Conservation (phyloP, 371 early-diverging fungal genomes). For the Rhizopus arrhizus region DNA sequence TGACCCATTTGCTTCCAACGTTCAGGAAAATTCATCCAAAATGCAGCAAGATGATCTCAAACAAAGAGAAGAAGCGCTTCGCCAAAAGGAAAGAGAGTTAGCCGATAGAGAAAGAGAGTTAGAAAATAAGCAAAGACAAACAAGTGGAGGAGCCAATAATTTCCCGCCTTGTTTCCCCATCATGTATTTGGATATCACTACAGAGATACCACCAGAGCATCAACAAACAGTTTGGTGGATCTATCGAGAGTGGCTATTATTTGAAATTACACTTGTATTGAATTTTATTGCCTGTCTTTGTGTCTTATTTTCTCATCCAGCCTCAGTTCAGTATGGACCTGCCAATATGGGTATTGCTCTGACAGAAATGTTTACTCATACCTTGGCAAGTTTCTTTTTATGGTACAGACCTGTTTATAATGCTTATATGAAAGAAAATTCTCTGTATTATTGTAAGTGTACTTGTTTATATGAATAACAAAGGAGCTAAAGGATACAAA, state of each 20-base stretch:
- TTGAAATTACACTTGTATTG: constrained; percentile 70
- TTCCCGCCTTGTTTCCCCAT: constrained; percentile 85
- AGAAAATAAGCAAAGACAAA: constrained; percentile 30
- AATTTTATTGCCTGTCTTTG: constrained; percentile 81
- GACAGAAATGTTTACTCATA: constrained; percentile 78
- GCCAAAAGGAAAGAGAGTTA: constrained; percentile 66
- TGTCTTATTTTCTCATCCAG: constrained; percentile 68
- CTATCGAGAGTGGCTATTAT: constrained; percentile 79
- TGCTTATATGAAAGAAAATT: constrained; percentile 86
- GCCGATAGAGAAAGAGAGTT: constrained; percentile 68
- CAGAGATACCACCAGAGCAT: constrained; percentile 73
- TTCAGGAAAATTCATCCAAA: constrained; percentile 3
- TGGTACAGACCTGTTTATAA: constrained; percentile 92
- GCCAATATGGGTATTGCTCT: constrained; percentile 78
- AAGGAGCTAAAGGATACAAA: background rate
- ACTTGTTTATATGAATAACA: background rate
- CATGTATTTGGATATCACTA: constrained; percentile 77
- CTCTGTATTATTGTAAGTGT: constrained; percentile 79
- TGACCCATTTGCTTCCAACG: constrained; percentile 32
- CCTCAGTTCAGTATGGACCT: constrained; percentile 68
- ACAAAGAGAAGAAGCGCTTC: constrained; percentile 63
- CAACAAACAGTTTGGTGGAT: constrained; percentile 67
- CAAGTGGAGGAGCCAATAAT: constrained; percentile 68
- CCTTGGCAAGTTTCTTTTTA: constrained; percentile 76
- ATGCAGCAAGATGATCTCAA: constrained; percentile 8